Conservation (phyloP, 768 basidiomycete genomes). For the Agaricus subrufescens region DNA sequence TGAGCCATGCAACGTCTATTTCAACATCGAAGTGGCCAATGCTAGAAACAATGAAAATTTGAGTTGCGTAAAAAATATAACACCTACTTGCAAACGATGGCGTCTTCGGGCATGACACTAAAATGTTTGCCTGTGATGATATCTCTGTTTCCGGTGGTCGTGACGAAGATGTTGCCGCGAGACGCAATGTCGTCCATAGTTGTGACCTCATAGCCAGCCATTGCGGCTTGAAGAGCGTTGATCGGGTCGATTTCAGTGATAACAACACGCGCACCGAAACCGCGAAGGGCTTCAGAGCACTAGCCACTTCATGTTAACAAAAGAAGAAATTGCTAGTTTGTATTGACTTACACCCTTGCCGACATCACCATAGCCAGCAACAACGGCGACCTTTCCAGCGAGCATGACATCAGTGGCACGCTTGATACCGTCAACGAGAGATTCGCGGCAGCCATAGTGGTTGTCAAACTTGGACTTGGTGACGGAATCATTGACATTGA, state of each 20-base stretch:
- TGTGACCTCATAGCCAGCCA: conserved; percentile 98
- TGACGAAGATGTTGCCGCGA: conserved; percentile 89
- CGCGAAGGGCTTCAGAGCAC: conserved; percentile 95
- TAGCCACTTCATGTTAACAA: conserved; percentile 21
- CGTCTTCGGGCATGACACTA: conserved; percentile 92
- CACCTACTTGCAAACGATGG: conserved; percentile 93
- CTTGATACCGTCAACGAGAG: conserved; percentile 99
- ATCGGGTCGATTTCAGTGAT: conserved; percentile 99
- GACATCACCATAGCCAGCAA: conserved; percentile 98
- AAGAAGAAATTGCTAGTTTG: neutral
- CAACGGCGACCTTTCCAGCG: conserved; percentile 98
- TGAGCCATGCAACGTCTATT: conserved; percentile 98
- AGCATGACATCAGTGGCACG: conserved; percentile 99
- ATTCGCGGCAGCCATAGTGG: conserved; percentile 99
- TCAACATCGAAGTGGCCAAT: conserved; percentile 87
- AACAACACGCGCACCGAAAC: conserved; percentile 94
- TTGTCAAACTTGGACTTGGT: conserved; percentile 99
- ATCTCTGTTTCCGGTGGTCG: conserved; percentile 97
- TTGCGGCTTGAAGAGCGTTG: conserved; percentile 99
- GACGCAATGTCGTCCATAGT: conserved; percentile 98
- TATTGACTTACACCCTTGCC: conserved; percentile 86
- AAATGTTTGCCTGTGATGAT: conserved; percentile 95
- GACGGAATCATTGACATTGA: conserved; percentile 99
- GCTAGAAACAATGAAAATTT: conserved; percentile 27
- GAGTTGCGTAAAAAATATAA: too few species aligned